Conservation (phyloP, 2,329 filamentous ascomycete species). For the Ophiostoma tasmaniense region DNA sequence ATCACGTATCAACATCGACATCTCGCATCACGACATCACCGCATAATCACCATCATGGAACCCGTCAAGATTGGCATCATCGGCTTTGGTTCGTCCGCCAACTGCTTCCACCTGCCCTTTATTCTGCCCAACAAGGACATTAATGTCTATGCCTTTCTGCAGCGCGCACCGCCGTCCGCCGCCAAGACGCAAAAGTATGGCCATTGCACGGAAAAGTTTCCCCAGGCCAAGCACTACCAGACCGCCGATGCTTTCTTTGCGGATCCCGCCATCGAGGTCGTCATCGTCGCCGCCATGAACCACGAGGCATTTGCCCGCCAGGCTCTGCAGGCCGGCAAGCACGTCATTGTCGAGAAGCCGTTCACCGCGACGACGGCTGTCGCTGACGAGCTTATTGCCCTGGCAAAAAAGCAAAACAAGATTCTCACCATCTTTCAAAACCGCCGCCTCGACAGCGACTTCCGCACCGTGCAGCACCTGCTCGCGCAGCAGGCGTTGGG, state of each 20-base stretch:
- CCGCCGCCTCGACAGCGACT: slow-evolving; percentile 50
- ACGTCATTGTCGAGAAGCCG: slow-evolving; percentile 58
- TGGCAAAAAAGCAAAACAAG: slow-evolving; percentile 38
- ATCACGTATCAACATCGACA: neutral
- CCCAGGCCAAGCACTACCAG: slow-evolving; percentile 46
- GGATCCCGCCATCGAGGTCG: slow-evolving; percentile 50
- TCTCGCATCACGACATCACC: neutral
- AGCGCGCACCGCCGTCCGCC: slow-evolving; percentile 31
- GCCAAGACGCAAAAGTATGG: slow-evolving; percentile 23
- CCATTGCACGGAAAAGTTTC: slow-evolving; percentile 42
- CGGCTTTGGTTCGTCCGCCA: slow-evolving; percentile 42
- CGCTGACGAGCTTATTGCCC: slow-evolving; percentile 44
- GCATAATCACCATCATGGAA: neutral
- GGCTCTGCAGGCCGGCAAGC: slow-evolving; percentile 51
- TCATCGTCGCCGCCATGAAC: slow-evolving; percentile 51
- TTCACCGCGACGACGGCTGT: slow-evolving; percentile 52
- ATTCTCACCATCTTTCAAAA: slow-evolving; percentile 46
- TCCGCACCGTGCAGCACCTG: slow-evolving; percentile 50
- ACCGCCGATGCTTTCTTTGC: slow-evolving; percentile 50
- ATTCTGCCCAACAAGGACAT: slow-evolving; percentile 39
- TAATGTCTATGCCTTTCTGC: slow-evolving; percentile 39
- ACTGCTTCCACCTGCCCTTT: slow-evolving; percentile 43
- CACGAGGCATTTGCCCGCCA: slow-evolving; percentile 48
- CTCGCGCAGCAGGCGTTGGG: slow-evolving; percentile 43
- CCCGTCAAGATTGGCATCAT: slow-evolving; percentile 40